Conservation (phyloP, 768 basidiomycete species). For the Cytidiella melzeri region DNA sequence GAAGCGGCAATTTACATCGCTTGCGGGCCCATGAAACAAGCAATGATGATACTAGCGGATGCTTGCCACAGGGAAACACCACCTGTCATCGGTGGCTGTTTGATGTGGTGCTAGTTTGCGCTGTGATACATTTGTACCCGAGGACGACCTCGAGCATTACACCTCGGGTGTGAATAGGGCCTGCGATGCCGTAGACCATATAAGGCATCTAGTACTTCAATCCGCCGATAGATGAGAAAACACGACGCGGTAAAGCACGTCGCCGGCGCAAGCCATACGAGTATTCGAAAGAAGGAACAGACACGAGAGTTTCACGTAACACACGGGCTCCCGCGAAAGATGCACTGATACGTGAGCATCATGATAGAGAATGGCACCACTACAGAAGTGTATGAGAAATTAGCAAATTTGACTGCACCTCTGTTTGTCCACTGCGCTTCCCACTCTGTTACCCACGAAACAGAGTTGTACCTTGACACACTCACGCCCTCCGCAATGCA, state of each 20-base stretch:
- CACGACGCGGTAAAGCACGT: slow-evolving; percentile 9
- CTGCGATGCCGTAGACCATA: slow-evolving; percentile 7
- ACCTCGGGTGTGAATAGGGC: slow-evolving; percentile 11
- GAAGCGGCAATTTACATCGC: no score
- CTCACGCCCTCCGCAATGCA: slow-evolving; percentile 11
- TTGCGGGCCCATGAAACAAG: no score
- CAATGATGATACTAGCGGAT: no score
- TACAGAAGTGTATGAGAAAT: background rate
- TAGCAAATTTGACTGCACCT: background rate
- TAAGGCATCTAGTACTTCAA: slow-evolving; percentile 4
- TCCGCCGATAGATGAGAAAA: slow-evolving; percentile 7
- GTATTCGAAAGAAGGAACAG: background rate
- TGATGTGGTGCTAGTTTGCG: no score
- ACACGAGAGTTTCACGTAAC: slow-evolving; percentile 5
- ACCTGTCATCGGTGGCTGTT: background rate
- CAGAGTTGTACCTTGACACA: slow-evolving; percentile 18
- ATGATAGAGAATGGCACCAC: slow-evolving; percentile 2
- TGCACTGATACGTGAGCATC: background rate
- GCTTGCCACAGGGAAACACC: no score
- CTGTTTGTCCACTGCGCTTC: slow-evolving; percentile 8
- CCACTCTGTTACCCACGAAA: slow-evolving; percentile 16
- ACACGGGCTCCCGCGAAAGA: slow-evolving; percentile 13
- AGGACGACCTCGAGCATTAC: background rate
- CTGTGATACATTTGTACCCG: background rate
- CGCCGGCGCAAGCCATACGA: slow-evolving; percentile 11